These are phyloP conservation scores for Lactuca saligna DNA, from an alignment of 129 eudicot genomes.

Conservation along the genomic window DNA sequence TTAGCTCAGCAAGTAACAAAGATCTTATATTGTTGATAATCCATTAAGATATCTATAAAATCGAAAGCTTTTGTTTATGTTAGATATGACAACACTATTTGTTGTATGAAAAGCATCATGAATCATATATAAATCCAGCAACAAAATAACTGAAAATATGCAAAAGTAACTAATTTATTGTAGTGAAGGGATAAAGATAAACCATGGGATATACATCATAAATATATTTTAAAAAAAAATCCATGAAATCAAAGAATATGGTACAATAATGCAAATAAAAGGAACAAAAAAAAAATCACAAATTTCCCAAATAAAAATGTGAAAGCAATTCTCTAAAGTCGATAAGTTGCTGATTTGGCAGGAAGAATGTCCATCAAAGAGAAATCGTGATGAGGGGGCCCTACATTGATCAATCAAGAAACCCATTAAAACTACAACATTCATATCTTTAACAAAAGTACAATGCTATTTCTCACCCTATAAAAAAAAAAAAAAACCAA, in stretches of 20 bases:
- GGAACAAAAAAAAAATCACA: background rate
- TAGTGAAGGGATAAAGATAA: no score
- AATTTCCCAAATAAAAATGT: background rate
- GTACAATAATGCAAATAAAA: background rate
- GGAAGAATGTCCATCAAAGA: slow-evolving; percentile 78
- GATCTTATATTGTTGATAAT: no score
- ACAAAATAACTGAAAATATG: no score
- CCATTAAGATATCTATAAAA: background rate
- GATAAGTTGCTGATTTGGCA: slow-evolving; percentile 22
- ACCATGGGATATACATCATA: no score
- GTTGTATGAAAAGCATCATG: no score
- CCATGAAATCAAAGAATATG: background rate
- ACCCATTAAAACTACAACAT: background rate
- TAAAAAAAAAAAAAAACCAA: background rate
- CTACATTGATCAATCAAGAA: slow-evolving; percentile 37
- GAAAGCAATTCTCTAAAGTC: slow-evolving; percentile 12
- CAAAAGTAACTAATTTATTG: no score
- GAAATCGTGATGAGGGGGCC: slow-evolving; percentile 83
- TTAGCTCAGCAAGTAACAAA: background rate
- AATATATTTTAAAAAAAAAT: no score
- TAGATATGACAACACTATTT: background rate
- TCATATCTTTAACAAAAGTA: background rate
- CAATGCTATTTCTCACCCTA: no score
- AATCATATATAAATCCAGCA: background rate
- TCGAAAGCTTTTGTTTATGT: background rate